These are phyloP conservation scores for Poa annua DNA, from an alignment of 176 grass and related monocot species.

Conservation along the genomic window DNA sequence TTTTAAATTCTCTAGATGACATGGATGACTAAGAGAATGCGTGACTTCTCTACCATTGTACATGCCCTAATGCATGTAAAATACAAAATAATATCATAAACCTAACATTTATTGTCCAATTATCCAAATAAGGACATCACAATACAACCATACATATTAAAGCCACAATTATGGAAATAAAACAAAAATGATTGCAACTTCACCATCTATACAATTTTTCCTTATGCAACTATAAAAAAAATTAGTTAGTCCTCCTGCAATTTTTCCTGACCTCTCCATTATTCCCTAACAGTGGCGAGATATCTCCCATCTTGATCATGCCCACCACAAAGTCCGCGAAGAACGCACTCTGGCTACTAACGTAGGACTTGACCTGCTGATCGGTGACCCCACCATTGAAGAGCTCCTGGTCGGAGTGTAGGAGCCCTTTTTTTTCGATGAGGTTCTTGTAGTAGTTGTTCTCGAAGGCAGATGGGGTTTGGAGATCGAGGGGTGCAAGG, in stretches of 20 bases:
- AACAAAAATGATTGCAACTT: not conserved
- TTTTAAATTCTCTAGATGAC: too few species aligned
- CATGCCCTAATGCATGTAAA: not conserved
- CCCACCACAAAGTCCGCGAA: constrained; percentile 53
- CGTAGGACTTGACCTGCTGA: constrained; percentile 40
- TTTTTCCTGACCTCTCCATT: constrained; percentile 68
- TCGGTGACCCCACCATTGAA: constrained; percentile 54
- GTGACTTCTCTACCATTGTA: too few species aligned
- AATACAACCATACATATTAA: not conserved
- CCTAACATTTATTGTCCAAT: not conserved
- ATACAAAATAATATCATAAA: not conserved
- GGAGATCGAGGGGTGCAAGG: constrained; percentile 56
- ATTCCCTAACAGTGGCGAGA: constrained; percentile 42
- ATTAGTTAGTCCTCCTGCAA: constrained; percentile 54
- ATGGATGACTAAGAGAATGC: too few species aligned
- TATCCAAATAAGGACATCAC: not conserved
- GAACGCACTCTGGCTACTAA: constrained; percentile 37
- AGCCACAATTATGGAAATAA: not conserved
- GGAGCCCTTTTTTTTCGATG: constrained; percentile 39
- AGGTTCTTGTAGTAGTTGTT: constrained; percentile 65
- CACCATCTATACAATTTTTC: too few species aligned
- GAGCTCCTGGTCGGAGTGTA: constrained; percentile 73
- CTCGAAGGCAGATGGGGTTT: constrained; percentile 46
- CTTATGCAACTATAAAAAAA: not conserved
- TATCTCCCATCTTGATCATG: constrained; percentile 78